These are phyloP conservation scores for Salpingoeca rosetta DNA, from an alignment of 78 protist species.

Conservation along the genomic window DNA sequence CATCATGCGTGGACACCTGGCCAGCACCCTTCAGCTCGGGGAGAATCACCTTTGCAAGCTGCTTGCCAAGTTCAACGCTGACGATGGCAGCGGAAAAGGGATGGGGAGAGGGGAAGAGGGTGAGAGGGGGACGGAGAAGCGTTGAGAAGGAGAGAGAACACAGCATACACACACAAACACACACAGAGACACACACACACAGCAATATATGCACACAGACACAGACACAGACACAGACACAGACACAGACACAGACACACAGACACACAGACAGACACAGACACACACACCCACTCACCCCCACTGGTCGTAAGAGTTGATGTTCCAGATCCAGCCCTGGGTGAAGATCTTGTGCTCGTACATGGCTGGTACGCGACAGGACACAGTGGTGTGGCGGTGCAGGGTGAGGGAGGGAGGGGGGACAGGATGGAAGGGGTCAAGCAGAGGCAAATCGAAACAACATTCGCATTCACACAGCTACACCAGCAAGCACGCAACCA, in stretches of 20 bases:
- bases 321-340: slow-evolving; percentile 90
- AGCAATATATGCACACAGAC: too few species aligned
- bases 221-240: too few species aligned
- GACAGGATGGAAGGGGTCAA: background rate
- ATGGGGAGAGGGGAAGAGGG: background rate
- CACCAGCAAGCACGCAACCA: background rate
- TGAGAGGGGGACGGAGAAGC: too few species aligned
- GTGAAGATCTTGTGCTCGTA: slow-evolving; percentile 86
- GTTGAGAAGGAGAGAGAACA: too few species aligned
- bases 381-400: background rate
- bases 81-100: background rate
- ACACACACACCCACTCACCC: too few species aligned
- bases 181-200: too few species aligned
- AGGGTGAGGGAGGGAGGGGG: background rate
- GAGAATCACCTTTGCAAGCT: slow-evolving; percentile 71
- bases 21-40: slow-evolving; percentile 6
- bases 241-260: too few species aligned
- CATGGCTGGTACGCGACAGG: background rate
- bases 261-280: too few species aligned
- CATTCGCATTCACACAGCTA: background rate
- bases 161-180: too few species aligned
- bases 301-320: slow-evolving; percentile 94
- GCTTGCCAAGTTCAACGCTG: slow-evolving; percentile 92
- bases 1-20: slow-evolving; percentile 54
- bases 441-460: background rate